A percentile compares a stretch with the other conserved stretches of the same genome.
These are phyloP conservation scores for Lipomyces japonicus DNA, from an alignment of 805 yeast species.

Conservation along the genomic window DNA sequence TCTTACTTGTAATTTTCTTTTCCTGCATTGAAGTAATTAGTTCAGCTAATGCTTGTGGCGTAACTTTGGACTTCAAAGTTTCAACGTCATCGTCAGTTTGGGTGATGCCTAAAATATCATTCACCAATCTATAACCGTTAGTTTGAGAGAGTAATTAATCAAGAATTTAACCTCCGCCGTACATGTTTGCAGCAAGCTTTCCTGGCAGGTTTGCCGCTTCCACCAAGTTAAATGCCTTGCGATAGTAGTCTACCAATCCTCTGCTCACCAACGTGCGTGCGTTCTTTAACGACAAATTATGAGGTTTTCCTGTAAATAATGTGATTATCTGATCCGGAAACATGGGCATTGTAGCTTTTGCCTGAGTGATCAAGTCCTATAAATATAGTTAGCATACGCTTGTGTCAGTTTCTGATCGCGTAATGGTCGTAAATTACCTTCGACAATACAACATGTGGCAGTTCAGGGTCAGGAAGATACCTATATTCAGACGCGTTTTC, in stretches of 20 bases:
- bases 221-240: conserved; percentile 41
- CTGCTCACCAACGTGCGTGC: conserved; percentile 63
- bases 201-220: conserved; percentile 29
- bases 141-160: neutral
- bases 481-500: conserved; percentile 84
- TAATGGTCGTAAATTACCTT: no score
- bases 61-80: conserved; percentile 37
- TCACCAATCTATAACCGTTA: conserved; percentile 68
- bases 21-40: conserved; percentile 50
- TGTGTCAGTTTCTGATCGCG: neutral
- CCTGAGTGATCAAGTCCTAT: conserved; percentile 15
- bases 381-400: neutral
- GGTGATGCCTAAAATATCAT: conserved; percentile 71
- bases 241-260: conserved; percentile 52
- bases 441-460: conserved; percentile 56
- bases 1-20: conserved; percentile 54
- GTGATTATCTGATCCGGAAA: conserved; percentile 59
- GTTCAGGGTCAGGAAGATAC: conserved; percentile 91
- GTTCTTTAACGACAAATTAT: conserved; percentile 61
- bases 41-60: conserved; percentile 49
- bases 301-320: conserved; percentile 48
- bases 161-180: neutral
- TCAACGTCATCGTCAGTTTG: conserved; percentile 44
- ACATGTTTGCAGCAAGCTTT: conserved; percentile 41
- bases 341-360: conserved; percentile 45